Percentiles rank a stretch among this genome's conserved stretches.
Evolutionary conservation across 2,329 filamentous ascomycete species (phyloP).

Genomic region (Calonectria hawksworthii): DNA sequence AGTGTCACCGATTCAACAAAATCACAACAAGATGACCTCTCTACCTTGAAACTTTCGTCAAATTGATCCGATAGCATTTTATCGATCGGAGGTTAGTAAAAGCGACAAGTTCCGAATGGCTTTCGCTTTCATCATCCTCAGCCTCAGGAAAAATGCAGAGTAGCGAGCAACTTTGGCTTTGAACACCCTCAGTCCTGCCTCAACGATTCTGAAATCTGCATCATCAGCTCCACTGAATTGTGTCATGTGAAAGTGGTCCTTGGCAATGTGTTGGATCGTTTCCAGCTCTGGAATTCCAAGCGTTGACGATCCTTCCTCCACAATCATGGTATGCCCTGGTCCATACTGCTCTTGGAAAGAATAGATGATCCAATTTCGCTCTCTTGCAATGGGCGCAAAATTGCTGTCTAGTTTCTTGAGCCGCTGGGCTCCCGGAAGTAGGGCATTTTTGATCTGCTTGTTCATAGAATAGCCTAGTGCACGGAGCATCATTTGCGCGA

Average conservation of each 20-base stretch:
- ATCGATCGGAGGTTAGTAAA: neutral
- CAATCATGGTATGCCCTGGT: neutral
- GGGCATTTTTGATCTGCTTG: neutral
- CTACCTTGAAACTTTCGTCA: too few relatives aligned
- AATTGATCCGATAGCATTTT: too few relatives aligned
- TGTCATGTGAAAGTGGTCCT: neutral
- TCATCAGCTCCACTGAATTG: neutral
- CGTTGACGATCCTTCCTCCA: neutral
- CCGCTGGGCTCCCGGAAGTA: neutral
- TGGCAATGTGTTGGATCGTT: neutral
- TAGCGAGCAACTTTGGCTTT: neutral
- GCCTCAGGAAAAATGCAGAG: neutral
- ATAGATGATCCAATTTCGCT: neutral
- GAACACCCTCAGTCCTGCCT: neutral
- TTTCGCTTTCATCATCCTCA: neutral
- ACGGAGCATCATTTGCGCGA: neutral
- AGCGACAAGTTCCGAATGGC: neutral
- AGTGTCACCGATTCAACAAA: too few relatives aligned
- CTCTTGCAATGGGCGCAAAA: neutral
- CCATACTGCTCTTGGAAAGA: slow-evolving; percentile 1
- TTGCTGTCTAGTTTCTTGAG: neutral
- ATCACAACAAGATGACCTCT: too few relatives aligned
- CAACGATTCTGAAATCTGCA: neutral
- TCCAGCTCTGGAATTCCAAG: neutral
- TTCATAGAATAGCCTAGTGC: neutral